Conservation (phyloP, 1,284 basidiomycete genomes). For the Agaricales sp. region DNA sequence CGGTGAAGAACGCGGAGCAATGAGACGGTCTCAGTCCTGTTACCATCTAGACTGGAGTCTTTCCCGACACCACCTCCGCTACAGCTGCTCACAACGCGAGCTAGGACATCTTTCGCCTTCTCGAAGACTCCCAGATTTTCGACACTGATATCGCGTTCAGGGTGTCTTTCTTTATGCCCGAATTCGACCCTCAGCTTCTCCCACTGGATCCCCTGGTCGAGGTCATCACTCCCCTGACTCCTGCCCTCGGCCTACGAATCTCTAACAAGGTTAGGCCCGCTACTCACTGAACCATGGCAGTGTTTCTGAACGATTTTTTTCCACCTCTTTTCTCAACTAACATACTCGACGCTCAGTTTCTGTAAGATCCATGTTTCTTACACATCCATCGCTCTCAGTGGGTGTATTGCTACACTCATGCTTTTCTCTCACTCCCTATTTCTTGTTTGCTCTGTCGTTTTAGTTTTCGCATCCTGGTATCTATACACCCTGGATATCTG, state of each 20-base stretch:
- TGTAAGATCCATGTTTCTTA: too few relatives aligned
- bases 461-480: too few relatives aligned
- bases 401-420: too few relatives aligned
- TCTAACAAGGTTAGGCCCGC: conserved; percentile 15
- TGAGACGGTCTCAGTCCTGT: conserved; percentile 12
- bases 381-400: too few relatives aligned
- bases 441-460: too few relatives aligned
- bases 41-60: conserved; percentile 19
- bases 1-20: conserved; percentile 10
- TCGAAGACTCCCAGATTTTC: conserved; percentile 14
- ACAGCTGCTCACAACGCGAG: conserved; percentile 14
- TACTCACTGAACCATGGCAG: conserved; percentile 17
- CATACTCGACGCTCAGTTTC: too few relatives aligned
- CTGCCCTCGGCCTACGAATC: conserved; percentile 18
- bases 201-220: conserved; percentile 13
- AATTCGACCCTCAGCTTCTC: conserved; percentile 14
- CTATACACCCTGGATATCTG: too few relatives aligned
- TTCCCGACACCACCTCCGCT: conserved; percentile 14
- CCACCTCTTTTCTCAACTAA: too few relatives aligned
- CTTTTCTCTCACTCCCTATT: too few relatives aligned
- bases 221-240: conserved; percentile 17
- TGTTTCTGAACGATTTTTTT: too few relatives aligned
- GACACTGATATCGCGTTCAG: conserved; percentile 18
- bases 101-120: conserved; percentile 10
- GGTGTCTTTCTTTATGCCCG: conserved; percentile 14